Conservation (phyloP, 257 asterid genomes). For the Salvia hispanica region DNA sequence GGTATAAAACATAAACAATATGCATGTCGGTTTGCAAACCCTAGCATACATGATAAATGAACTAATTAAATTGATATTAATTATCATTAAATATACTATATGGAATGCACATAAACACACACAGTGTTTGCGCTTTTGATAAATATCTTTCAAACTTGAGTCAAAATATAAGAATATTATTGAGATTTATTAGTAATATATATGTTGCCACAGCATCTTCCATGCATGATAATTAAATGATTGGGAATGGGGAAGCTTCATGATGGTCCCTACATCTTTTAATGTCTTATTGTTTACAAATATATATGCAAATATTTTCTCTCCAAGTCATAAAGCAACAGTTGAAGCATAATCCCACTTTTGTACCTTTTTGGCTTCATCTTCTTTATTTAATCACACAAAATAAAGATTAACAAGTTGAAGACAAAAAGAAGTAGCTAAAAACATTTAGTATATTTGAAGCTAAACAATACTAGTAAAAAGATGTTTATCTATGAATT, state of each 20-base stretch:
- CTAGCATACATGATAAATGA: constrained; percentile 10
- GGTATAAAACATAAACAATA: constrained; percentile 40
- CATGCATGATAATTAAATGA: not conserved
- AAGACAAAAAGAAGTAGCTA: not conserved
- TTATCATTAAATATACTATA: not conserved
- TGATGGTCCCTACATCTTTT: constrained; percentile 67
- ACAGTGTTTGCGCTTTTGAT: not conserved
- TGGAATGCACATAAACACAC: not conserved
- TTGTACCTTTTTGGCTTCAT: constrained; percentile 33
- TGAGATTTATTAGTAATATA: constrained; percentile 3
- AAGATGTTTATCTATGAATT: not conserved
- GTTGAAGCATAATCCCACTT: constrained; percentile 39
- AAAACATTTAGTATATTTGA: too few relatives aligned
- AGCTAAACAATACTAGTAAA: not conserved
- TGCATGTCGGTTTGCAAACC: not conserved
- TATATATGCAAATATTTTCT: constrained; percentile 35
- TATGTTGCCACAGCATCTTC: not conserved
- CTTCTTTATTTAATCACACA: constrained; percentile 20
- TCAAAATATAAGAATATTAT: constrained; percentile 3
- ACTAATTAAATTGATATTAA: not conserved
- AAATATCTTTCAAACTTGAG: constrained; percentile 4
- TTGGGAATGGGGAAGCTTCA: constrained; percentile 30
- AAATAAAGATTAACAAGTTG: not conserved
- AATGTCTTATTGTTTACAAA: constrained; percentile 40
- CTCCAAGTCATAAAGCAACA: constrained; percentile 47